phyloP scores from a whole-genome alignment of 1,139 yeast genomes.

The Geotrichum aggregatum region DNA sequence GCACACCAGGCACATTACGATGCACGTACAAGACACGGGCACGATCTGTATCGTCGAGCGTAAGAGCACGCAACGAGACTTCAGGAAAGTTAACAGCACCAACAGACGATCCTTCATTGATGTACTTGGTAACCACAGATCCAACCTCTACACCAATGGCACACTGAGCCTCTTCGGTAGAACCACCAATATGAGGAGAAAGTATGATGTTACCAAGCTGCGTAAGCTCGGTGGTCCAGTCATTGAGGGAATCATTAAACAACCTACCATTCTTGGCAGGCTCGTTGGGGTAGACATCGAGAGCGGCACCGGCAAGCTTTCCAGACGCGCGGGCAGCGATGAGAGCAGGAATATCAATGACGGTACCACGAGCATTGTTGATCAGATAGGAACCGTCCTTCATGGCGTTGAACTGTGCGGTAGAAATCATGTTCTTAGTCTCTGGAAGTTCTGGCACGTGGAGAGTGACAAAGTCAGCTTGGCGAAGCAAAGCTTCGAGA shows the following conservation, averaged over 20 bases:
- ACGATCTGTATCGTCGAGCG: constrained; percentile 74
- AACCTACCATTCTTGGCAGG: constrained; percentile 93
- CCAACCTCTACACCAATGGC: constrained; percentile 97
- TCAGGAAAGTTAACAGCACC: constrained; percentile 99
- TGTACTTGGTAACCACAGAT: constrained; percentile 77
- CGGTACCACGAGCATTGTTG: constrained; percentile 97
- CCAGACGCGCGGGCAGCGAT: constrained; percentile 89
- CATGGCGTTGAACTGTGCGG: constrained; percentile 93
- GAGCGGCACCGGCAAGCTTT: constrained; percentile 94
- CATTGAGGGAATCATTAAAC: constrained; percentile 67
- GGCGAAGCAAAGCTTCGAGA: constrained; percentile 71
- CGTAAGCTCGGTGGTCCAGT: constrained; percentile 80
- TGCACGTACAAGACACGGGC: constrained; percentile 95
- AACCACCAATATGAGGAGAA: constrained; percentile 98
- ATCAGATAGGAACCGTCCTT: constrained; percentile 91
- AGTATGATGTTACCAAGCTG: constrained; percentile 82
- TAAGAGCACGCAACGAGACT: constrained; percentile 83
- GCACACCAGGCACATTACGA: constrained; percentile 98
- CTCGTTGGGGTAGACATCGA: constrained; percentile 95
- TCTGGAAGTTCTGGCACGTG: constrained; percentile 96
- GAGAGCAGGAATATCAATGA: constrained; percentile 90
- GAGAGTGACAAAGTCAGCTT: constrained; percentile 83
- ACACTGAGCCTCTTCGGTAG: constrained; percentile 97
- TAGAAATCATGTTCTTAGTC: constrained; percentile 82
- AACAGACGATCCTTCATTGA: constrained; percentile 92